phyloP scores from a whole-genome alignment of 192 early-diverging fungal species.

The Linnemannia zychae region DNA sequence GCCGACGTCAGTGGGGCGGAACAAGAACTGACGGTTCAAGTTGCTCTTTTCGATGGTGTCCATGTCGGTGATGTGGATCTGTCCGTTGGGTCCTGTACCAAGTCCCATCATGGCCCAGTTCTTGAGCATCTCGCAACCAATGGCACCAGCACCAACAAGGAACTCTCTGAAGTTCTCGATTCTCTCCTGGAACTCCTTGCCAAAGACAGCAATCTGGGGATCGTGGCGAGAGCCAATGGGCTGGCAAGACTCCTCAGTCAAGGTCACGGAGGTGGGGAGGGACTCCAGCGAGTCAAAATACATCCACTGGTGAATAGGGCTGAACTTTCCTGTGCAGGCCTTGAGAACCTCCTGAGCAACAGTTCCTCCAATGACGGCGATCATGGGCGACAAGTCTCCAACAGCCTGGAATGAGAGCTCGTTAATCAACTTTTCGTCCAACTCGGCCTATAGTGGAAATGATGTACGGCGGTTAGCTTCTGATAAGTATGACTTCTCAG shows the following conservation, averaged over 20 bases:
- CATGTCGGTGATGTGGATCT: constrained; percentile 96
- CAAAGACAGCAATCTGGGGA: constrained; percentile 96
- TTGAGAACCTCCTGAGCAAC: constrained; percentile 99
- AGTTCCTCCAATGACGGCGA: constrained; percentile 95
- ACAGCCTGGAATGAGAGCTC: constrained; percentile 89
- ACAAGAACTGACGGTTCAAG: constrained; percentile 99
- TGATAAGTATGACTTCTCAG: not conserved
- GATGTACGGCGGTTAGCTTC: not conserved
- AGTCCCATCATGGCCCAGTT: constrained; percentile 98
- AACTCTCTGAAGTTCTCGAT: constrained; percentile 92
- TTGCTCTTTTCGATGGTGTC: constrained; percentile 99
- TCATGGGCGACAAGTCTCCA: constrained; percentile 95
- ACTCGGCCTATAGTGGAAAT: constrained; percentile 63
- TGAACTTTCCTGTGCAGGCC: constrained; percentile 97
- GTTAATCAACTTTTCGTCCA: constrained; percentile 90
- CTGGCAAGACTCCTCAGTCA: constrained; percentile 81
- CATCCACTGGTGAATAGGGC: constrained; percentile 91
- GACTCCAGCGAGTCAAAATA: constrained; percentile 99
- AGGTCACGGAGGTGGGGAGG: constrained; percentile 76
- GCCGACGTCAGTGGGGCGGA: constrained; percentile 89
- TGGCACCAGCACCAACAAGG: constrained; percentile 98
- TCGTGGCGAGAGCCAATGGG: constrained; percentile 95
- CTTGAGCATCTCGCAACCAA: constrained; percentile 99
- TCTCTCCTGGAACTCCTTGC: constrained; percentile 88
- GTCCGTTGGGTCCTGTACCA: constrained; percentile 85